Percentiles rank a stretch among this genome's conserved stretches.
Conservation (phyloP, 768 basidiomycete species). For the Cystoderma amianthinum region DNA sequence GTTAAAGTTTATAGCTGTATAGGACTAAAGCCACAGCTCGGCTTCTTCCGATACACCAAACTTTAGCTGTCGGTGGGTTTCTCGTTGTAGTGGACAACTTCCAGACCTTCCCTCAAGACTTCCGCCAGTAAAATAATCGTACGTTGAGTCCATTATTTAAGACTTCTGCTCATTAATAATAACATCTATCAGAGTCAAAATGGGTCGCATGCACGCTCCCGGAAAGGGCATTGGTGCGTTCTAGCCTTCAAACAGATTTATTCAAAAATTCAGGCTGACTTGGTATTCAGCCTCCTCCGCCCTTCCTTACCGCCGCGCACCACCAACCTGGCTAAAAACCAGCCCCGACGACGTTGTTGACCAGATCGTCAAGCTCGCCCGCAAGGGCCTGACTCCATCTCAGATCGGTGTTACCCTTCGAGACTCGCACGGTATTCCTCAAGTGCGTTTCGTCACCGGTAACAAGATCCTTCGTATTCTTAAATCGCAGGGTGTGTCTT, state of each 20-base stretch:
- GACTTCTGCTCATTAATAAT: conserved; percentile 9
- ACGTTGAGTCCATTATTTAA: conserved; percentile 6
- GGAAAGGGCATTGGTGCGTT: conserved; percentile 98
- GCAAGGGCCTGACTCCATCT: conserved; percentile 95
- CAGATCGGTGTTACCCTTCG: conserved; percentile 98
- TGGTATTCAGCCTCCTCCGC: conserved; percentile 83
- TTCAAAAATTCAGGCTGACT: conserved; percentile 2
- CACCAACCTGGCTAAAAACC: conserved; percentile 95
- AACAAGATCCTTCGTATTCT: conserved; percentile 99
- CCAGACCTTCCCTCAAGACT: conserved; percentile 45
- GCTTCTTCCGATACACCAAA: conserved; percentile 18
- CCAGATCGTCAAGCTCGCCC: conserved; percentile 94
- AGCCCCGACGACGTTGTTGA: conserved; percentile 93
- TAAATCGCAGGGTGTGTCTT: conserved; percentile 79
- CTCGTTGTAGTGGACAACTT: conserved; percentile 20
- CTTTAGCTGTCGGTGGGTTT: conserved; percentile 2
- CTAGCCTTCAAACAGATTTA: no score
- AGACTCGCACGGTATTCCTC: conserved; percentile 97
- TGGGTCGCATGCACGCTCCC: conserved; percentile 99
- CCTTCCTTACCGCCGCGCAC: conserved; percentile 92
- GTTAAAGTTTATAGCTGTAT: conserved; percentile 59
- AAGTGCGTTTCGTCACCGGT: conserved; percentile 96
- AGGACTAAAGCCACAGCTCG: conserved; percentile 43
- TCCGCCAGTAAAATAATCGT: conserved; percentile 17
- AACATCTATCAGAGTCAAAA: conserved; percentile 37